Evolutionary conservation across 2,329 filamentous ascomycete genomes (phyloP).

Genomic region (Fusarium pseudograminearum): DNA sequence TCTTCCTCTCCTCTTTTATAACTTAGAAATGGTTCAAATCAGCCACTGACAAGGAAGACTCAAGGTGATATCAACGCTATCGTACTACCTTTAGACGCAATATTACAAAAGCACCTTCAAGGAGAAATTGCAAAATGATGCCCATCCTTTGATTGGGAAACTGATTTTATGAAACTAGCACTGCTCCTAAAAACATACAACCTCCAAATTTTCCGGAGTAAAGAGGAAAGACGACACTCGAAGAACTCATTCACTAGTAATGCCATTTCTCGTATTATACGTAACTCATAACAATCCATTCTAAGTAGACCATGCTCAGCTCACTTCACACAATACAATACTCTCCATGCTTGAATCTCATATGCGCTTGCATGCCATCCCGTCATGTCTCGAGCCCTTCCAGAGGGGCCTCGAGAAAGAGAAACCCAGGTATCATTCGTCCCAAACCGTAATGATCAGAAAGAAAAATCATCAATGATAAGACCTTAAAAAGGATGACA

Average conservation of each 20-base stretch:
- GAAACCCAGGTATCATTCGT: slow-evolving; percentile 45
- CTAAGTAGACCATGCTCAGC: slow-evolving; percentile 38
- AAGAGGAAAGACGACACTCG: neutral
- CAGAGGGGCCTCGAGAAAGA: slow-evolving; percentile 41
- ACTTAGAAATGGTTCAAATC: neutral
- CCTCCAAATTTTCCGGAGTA: no score
- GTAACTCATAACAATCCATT: slow-evolving; percentile 48
- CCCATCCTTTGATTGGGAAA: neutral
- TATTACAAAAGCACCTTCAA: neutral
- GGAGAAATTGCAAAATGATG: neutral
- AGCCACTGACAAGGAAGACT: neutral
- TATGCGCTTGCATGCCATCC: slow-evolving; percentile 32
- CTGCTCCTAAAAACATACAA: neutral
- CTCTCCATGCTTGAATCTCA: slow-evolving; percentile 17
- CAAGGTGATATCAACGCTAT: neutral
- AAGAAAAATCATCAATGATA: slow-evolving; percentile 31
- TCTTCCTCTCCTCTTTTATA: neutral
- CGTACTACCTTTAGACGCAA: neutral
- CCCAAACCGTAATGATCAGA: slow-evolving; percentile 36
- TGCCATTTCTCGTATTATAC: slow-evolving; percentile 39
- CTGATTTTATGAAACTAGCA: neutral
- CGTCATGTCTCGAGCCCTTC: slow-evolving; percentile 45
- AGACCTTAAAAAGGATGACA: slow-evolving; percentile 37
- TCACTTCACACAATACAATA: slow-evolving; percentile 15
- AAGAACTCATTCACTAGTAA: slow-evolving; percentile 27